Percentiles rank a stretch among this genome's conserved stretches.
These are phyloP conservation scores for Boletus sp. DNA, from an alignment of 768 basidiomycete genomes.

Conservation along the genomic window DNA sequence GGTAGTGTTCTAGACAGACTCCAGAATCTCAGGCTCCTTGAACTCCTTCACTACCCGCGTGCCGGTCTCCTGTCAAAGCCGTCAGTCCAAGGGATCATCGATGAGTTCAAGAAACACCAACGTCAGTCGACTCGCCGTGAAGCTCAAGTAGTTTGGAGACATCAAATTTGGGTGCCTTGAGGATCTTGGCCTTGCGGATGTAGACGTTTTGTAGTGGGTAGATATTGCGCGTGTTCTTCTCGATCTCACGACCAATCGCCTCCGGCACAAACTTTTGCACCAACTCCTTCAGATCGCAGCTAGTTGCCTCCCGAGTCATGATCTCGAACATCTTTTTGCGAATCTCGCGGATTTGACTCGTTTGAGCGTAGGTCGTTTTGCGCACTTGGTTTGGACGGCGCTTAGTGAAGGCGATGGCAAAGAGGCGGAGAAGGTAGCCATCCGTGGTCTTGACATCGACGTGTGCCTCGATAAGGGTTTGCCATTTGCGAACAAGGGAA, in stretches of 20 bases:
- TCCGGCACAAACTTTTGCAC: conserved; percentile 99
- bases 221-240: conserved; percentile 94
- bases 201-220: conserved; percentile 99
- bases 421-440: conserved; percentile 98
- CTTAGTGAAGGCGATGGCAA: conserved; percentile 99
- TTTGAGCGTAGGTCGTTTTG: conserved; percentile 98
- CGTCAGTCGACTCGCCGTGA: conserved; percentile 93
- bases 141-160: conserved; percentile 93
- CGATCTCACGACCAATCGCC: conserved; percentile 98
- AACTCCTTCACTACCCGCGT: conserved; percentile 93
- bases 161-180: conserved; percentile 97
- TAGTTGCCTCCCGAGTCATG: conserved; percentile 92
- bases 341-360: conserved; percentile 94
- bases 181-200: conserved; percentile 98
- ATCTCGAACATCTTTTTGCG: conserved; percentile 99
- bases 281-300: conserved; percentile 95
- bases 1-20: conserved; percentile 71
- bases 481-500: conserved; percentile 99
- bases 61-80: conserved; percentile 74
- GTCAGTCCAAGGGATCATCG: conserved; percentile 1
- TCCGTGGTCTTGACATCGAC: conserved; percentile 99
- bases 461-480: conserved; percentile 97
- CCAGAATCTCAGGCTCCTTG: conserved; percentile 94
- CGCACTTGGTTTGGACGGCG: conserved; percentile 93
- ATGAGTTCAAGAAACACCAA: conserved; percentile 37